Evolutionary conservation across 129 eudicot genomes (phyloP).

Genomic region (Solidago caesia): DNA sequence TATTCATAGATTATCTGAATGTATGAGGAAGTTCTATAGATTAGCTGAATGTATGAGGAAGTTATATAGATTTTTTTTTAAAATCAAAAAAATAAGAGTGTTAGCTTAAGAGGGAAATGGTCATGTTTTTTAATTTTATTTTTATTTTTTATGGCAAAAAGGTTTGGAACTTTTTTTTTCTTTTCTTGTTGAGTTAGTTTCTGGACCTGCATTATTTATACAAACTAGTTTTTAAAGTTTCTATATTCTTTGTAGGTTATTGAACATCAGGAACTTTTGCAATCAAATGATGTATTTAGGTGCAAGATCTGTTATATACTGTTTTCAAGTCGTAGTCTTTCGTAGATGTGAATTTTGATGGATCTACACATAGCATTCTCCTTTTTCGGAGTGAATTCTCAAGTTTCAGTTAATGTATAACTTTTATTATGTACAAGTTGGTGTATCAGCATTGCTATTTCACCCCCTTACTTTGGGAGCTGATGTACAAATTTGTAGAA

Average conservation of each 20-base stretch:
- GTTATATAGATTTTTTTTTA: constrained; percentile 72
- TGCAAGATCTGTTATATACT: background rate
- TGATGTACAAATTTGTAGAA: no score
- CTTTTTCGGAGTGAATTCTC: background rate
- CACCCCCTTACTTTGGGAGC: background rate
- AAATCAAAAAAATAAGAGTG: constrained; percentile 66
- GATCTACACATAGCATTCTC: background rate
- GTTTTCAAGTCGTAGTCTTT: background rate
- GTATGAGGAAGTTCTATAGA: no score
- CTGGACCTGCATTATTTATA: background rate
- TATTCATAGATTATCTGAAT: no score
- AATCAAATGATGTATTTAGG: background rate
- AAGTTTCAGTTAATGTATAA: background rate
- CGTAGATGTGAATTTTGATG: background rate
- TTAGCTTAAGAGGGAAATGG: constrained; percentile 68
- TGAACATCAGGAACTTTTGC: background rate
- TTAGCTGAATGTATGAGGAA: constrained; percentile 85
- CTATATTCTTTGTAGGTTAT: background rate
- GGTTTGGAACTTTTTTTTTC: background rate
- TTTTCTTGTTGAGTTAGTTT: background rate
- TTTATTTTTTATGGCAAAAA: background rate
- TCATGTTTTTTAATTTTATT: background rate
- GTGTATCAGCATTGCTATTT: background rate
- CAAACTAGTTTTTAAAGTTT: background rate
- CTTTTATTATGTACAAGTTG: background rate